A percentile compares a stretch with the other conserved stretches of the same genome.
These are phyloP conservation scores for Nigrospora osmanthi DNA, from an alignment of 2,329 filamentous ascomycete genomes.

Conservation along the genomic window DNA sequence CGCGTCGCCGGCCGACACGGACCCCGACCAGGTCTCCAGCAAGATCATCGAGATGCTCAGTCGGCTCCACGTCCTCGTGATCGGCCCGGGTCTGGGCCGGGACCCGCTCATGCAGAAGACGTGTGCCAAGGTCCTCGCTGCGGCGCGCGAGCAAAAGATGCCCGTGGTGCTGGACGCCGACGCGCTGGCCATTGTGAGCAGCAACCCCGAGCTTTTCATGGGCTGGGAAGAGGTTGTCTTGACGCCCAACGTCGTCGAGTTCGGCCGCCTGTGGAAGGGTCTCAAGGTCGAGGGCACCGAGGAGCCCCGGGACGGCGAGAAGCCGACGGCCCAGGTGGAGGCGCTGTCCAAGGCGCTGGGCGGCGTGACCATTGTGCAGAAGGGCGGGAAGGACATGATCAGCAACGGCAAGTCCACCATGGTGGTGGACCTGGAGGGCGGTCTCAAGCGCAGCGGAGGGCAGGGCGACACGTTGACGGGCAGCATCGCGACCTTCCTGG, in stretches of 20 bases:
- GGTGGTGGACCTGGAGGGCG: constrained; percentile 69
- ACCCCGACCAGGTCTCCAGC: constrained; percentile 53
- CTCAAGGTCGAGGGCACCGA: constrained; percentile 45
- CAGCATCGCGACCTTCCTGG: constrained; percentile 78
- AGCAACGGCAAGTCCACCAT: constrained; percentile 72
- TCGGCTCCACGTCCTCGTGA: constrained; percentile 84
- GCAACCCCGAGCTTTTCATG: constrained; percentile 65
- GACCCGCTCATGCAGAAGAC: constrained; percentile 87
- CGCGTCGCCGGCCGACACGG: constrained; percentile 45
- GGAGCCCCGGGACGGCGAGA: constrained; percentile 26
- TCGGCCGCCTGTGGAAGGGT: constrained; percentile 70
- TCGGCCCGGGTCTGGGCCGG: constrained; percentile 85
- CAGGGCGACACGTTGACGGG: constrained; percentile 96
- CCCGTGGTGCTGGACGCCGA: constrained; percentile 91
- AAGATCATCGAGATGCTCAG: constrained; percentile 73
- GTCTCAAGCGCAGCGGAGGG: constrained; percentile 82
- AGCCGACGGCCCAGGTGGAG: constrained; percentile 42
- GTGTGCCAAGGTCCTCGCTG: constrained; percentile 68
- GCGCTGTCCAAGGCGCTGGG: constrained; percentile 66
- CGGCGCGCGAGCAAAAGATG: constrained; percentile 63
- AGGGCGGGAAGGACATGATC: constrained; percentile 76
- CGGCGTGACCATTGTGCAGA: constrained; percentile 87
- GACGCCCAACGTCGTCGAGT: constrained; percentile 94
- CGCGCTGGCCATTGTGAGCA: constrained; percentile 71
- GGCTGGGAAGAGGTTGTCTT: constrained; percentile 81